These are phyloP conservation scores for Candida boidinii DNA, from an alignment of 805 yeast genomes.

Conservation along the genomic window DNA sequence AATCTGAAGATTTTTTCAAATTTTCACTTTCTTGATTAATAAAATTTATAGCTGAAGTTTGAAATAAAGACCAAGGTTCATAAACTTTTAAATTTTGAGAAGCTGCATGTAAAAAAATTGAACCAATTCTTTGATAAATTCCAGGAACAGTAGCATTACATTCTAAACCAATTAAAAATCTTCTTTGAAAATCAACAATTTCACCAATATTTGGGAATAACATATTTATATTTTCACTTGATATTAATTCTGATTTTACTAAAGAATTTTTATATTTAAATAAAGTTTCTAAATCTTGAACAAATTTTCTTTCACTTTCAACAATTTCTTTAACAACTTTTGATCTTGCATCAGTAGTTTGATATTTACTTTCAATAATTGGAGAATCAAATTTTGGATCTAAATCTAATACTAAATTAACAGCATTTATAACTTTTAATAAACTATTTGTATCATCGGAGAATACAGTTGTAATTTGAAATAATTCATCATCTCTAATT, in stretches of 20 bases:
- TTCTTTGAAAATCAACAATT: constrained; percentile 85
- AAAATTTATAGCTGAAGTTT: constrained; percentile 76
- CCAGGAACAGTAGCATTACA: constrained; percentile 72
- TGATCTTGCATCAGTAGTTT: constrained; percentile 48
- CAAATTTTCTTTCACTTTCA: constrained; percentile 87
- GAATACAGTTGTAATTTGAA: constrained; percentile 85
- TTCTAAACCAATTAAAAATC: constrained; percentile 82
- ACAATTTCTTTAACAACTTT: constrained; percentile 80
- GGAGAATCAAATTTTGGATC: constrained; percentile 28
- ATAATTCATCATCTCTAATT: constrained; percentile 72
- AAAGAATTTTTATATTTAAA: constrained; percentile 62
- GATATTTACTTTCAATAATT: constrained; percentile 16
- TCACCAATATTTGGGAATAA: constrained; percentile 80
- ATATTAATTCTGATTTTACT: constrained; percentile 52
- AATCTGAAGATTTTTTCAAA: constrained; percentile 41
- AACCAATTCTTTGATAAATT: constrained; percentile 77
- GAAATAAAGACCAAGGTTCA: constrained; percentile 93
- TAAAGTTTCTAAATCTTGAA: constrained; percentile 78
- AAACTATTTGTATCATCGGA: constrained; percentile 74
- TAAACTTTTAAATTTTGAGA: constrained; percentile 74
- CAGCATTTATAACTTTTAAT: constrained; percentile 64
- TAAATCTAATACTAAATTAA: constrained; percentile 52
- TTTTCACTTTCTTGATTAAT: constrained; percentile 55
- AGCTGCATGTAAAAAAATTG: constrained; percentile 78
- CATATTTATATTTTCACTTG: constrained; percentile 71